Conservation (phyloP, 1,284 basidiomycete species). For the Leccinum pachyderme region DNA sequence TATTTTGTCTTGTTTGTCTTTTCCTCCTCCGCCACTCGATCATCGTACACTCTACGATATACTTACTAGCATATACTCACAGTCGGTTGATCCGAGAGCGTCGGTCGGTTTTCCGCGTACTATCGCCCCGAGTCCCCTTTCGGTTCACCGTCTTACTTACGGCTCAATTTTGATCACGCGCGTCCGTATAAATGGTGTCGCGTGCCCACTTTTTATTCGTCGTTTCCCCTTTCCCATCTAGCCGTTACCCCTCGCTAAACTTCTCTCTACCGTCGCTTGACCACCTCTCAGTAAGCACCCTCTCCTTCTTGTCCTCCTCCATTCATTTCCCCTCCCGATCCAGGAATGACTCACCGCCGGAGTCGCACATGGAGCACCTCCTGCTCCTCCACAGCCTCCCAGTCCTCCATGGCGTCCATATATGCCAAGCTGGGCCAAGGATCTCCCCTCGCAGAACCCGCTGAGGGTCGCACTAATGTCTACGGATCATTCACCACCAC, state of each 20-base stretch:
- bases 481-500: conserved; percentile 50
- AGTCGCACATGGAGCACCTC: conserved; percentile 25
- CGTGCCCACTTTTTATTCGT: conserved; percentile 20
- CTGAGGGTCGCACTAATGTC: conserved; percentile 35
- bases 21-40: not conserved
- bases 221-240: not conserved
- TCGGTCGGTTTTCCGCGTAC: conserved; percentile 3
- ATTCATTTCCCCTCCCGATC: not conserved
- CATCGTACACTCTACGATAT: not conserved
- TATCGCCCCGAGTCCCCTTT: conserved; percentile 16
- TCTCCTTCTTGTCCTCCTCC: too few species aligned
- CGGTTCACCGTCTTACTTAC: conserved; percentile 14
- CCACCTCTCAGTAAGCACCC: not conserved
- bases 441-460: conserved; percentile 29
- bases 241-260: not conserved
- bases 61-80: too few species aligned
- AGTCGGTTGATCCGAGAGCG: not conserved
- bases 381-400: conserved; percentile 26
- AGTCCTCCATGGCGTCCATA: conserved; percentile 32
- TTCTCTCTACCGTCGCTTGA: not conserved
- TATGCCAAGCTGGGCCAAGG: conserved; percentile 30
- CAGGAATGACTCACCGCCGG: conserved; percentile 8
- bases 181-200: conserved; percentile 30
- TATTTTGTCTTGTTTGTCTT: conserved; percentile 37
- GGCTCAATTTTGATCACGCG: conserved; percentile 9